phyloP scores from a whole-genome alignment of 148 eudicot species.

The Amaranthus cruentus region DNA sequence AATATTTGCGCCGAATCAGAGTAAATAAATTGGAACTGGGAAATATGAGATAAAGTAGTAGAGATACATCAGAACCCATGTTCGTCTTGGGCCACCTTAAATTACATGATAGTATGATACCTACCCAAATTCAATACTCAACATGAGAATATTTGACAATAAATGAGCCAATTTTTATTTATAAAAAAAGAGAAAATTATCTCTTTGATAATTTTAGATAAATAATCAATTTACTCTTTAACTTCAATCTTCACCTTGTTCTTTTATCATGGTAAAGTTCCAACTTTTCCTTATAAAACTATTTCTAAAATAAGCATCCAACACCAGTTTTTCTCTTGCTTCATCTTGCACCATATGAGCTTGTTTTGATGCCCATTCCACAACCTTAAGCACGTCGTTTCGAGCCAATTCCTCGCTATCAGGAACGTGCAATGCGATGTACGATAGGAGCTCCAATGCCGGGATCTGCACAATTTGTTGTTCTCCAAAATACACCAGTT shows the following conservation, averaged over 20 bases:
- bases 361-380: constrained; percentile 94
- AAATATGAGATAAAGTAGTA: too few species aligned
- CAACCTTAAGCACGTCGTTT: constrained; percentile 65
- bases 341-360: constrained; percentile 50
- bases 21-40: too few species aligned
- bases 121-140: neutral
- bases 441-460: constrained; percentile 59
- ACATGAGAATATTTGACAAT: neutral
- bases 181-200: neutral
- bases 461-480: constrained; percentile 60
- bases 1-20: too few species aligned
- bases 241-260: constrained; percentile 33
- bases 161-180: neutral
- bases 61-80: constrained; percentile 3
- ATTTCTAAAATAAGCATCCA: too few species aligned
- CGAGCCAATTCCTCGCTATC: constrained; percentile 75
- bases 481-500: constrained; percentile 84
- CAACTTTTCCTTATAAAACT: constrained; percentile 58
- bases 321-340: constrained; percentile 47
- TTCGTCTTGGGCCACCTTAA: neutral
- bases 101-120: neutral
- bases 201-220: constrained; percentile 4
- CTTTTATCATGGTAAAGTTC: constrained; percentile 85
- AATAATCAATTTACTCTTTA: constrained; percentile 16
- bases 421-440: constrained; percentile 66